Percentiles rank a stretch among this genome's conserved stretches.
phyloP scores from a whole-genome alignment of 352 stramenopile genomes.

The Nothophytophthora sp. region DNA sequence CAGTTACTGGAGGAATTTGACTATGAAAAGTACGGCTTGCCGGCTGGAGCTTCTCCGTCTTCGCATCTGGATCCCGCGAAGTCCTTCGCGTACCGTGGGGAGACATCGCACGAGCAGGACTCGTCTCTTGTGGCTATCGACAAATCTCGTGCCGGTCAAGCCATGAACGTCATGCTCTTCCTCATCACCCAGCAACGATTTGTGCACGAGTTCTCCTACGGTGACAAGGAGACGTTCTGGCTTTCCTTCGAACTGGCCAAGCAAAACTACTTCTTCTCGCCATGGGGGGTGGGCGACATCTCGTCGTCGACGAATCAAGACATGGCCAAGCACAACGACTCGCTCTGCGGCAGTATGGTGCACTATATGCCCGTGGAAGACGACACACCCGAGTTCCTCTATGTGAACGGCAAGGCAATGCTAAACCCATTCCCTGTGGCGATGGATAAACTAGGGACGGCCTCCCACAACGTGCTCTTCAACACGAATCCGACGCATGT shows the following conservation, averaged over 20 bases:
- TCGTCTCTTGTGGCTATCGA: conserved; percentile 58
- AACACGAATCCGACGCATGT: conserved; percentile 56
- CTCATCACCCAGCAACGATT: conserved; percentile 49
- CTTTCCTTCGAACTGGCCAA: conserved; percentile 38
- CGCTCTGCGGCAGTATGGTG: conserved; percentile 38
- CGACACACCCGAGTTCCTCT: conserved; percentile 33
- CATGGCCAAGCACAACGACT: conserved; percentile 30
- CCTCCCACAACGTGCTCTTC: conserved; percentile 36
- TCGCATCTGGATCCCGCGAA: conserved; percentile 19
- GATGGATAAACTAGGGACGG: conserved; percentile 17
- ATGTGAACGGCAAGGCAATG: conserved; percentile 56
- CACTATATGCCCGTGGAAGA: conserved; percentile 40
- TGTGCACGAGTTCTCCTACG: conserved; percentile 34
- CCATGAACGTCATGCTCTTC: conserved; percentile 48
- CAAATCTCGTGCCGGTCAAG: conserved; percentile 34
- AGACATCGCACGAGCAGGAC: conserved; percentile 56
- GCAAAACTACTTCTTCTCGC: conserved; percentile 46
- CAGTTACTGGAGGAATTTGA: conserved; percentile 42
- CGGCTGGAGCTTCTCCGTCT: conserved; percentile 15
- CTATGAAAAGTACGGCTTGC: conserved; percentile 35
- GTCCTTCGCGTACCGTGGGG: conserved; percentile 34
- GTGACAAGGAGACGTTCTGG: conserved; percentile 51
- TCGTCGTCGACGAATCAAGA: conserved; percentile 32
- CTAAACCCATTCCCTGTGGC: conserved; percentile 38
- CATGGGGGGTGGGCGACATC: conserved; percentile 31